Base-by-base conservation (phyloP, 2,329 filamentous ascomycete genomes). In the Fusarium sambucinum region DNA sequence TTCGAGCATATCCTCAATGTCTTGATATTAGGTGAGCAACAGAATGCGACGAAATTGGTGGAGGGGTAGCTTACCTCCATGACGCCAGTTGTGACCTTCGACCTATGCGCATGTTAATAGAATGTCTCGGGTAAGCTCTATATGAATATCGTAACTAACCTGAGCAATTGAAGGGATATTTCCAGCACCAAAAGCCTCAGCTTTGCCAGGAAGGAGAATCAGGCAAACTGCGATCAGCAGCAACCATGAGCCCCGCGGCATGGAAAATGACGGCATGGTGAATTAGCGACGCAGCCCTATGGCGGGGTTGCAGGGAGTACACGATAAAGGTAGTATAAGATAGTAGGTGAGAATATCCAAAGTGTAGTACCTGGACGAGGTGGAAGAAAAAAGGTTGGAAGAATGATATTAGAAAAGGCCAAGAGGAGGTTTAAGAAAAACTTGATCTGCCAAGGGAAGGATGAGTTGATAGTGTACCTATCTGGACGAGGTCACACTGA, bases 1-100 rank as follows among this genome's bases (percentile, higher is more conserved):
- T 78, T 92, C 91, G 73, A 96, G 87, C 80, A 92, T 89, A 78
- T 95, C 92, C 81, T 94, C 91, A 66, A 94, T 93, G 76, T 94
- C 91, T 86, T 57, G 27, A 55, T 37, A 51, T 11, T 19, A 46
- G 35, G 63, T 62, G 27, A 74, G 70, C 55, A 51, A 46, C 37
- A 38, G 56, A 40, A 59, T 44, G 55, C 44, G 48, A 57, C 45
- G 16, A 42, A 27, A 42, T 45, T 17, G 16, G 35, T 52, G 41
- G 55, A 63, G 65, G 56, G 65, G 53, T 47, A 59, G 67, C 76
- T 50, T 74, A 86, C 87, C 87, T 79, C 89, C 89, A 84, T 91
- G 89, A 45, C 89, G 86, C 85, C 88, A 91, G 77, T 91, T 91
- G 76, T 86, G 83, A 17, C 89, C 89, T 75, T 92, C 89, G 54